phyloP scores from a whole-genome alignment of 305 asterid genomes.

The Solanum chacoense region DNA sequence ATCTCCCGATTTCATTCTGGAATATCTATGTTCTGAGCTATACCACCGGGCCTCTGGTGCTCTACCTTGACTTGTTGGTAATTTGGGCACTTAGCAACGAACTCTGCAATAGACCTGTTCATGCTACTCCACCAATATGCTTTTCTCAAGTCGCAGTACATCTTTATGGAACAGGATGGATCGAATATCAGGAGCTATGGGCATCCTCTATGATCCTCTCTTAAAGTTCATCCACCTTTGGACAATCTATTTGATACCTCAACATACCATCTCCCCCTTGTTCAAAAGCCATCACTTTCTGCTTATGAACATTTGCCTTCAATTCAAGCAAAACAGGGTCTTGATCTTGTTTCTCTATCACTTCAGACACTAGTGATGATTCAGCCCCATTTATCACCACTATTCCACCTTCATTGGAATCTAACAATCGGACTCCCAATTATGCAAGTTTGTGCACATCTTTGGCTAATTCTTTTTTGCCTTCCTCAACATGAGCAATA shows the following conservation, averaged over 20 bases:
- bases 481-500: not conserved
- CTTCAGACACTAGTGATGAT: no score
- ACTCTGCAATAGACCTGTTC: no score
- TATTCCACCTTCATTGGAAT: not conserved
- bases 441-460: not conserved
- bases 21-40: not conserved
- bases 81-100: not conserved
- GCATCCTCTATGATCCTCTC: not conserved
- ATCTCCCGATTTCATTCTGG: not conserved
- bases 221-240: no score
- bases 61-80: not conserved
- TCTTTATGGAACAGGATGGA: not conserved
- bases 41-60: not conserved
- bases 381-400: no score
- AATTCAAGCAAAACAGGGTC: not conserved
- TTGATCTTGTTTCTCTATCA: not conserved
- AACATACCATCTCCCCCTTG: no score
- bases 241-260: no score
- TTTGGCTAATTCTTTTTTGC: not conserved
- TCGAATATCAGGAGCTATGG: not conserved
- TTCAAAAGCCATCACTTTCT: no score
- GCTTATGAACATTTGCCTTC: not conserved
- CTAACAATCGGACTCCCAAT: not conserved
- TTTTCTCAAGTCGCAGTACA: not conserved
- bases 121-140: not conserved